Percentiles rank a stretch among this genome's conserved stretches.
phyloP scores from a whole-genome alignment of 2,329 filamentous ascomycete genomes.

The Stenocarpella maydis region DNA sequence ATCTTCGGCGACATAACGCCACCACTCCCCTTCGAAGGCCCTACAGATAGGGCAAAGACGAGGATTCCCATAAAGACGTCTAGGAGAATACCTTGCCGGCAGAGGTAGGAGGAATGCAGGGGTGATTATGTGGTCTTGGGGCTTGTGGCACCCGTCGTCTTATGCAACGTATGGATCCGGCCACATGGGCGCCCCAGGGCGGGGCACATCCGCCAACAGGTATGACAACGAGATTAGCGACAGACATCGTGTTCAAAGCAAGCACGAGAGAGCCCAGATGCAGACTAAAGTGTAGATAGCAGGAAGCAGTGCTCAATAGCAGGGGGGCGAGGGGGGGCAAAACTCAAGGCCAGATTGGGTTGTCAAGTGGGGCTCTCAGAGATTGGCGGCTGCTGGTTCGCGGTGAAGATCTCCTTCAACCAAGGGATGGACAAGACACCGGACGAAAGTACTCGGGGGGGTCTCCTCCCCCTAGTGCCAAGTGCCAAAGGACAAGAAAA shows the following conservation, averaged over 20 bases:
- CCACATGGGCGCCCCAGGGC: constrained; percentile 32
- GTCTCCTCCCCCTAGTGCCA: background rate
- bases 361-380: constrained; percentile 20
- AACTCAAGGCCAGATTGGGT: constrained; percentile 21
- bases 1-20: constrained; percentile 13
- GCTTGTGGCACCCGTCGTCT: background rate
- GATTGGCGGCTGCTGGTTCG: constrained; percentile 31
- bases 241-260: constrained; percentile 42
- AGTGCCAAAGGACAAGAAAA: constrained; percentile 14
- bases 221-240: constrained; percentile 53
- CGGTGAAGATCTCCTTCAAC: constrained; percentile 30
- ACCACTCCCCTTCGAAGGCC: constrained; percentile 14
- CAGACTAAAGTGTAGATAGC: constrained; percentile 30
- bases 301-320: constrained; percentile 22
- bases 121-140: constrained; percentile 25
- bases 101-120: constrained; percentile 34
- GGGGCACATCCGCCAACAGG: constrained; percentile 38
- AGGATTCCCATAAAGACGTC: constrained; percentile 19
- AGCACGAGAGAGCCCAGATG: constrained; percentile 19
- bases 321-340: constrained; percentile 13
- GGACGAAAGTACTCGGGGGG: constrained; percentile 26
- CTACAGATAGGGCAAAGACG: background rate
- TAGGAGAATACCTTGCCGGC: constrained; percentile 1
- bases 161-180: constrained; percentile 17
- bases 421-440: constrained; percentile 37